Conservation (phyloP, 495 filamentous ascomycete genomes). For the Penicillium cinerascens region DNA sequence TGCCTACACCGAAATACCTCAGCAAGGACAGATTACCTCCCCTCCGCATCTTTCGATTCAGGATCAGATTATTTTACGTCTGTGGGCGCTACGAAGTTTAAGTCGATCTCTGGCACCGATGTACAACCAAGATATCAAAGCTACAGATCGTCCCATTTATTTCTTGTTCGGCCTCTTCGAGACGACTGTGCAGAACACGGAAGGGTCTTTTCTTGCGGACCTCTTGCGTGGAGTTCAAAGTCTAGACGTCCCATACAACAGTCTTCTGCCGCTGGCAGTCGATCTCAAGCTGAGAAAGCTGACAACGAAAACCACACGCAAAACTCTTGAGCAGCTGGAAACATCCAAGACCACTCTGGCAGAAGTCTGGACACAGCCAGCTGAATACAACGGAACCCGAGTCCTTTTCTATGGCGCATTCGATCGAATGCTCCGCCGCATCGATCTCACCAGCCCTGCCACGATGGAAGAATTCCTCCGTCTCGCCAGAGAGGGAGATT, state of each 20-base stretch:
- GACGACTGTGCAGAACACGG: not conserved
- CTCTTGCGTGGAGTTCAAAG: constrained; percentile 31
- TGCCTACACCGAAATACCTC: not conserved
- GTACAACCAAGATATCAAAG: constrained; percentile 15
- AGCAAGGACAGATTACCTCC: not conserved
- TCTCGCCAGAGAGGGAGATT: constrained; percentile 32
- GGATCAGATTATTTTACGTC: constrained; percentile 32
- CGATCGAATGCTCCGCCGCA: constrained; percentile 29
- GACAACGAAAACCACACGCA: constrained; percentile 23
- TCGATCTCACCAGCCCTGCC: constrained; percentile 33
- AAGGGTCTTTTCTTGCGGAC: constrained; percentile 27
- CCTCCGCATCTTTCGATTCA: constrained; percentile 9
- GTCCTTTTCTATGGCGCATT: constrained; percentile 25
- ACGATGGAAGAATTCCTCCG: constrained; percentile 29
- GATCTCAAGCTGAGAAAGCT: constrained; percentile 24
- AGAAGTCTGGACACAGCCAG: constrained; percentile 28
- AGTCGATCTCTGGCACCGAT: constrained; percentile 21
- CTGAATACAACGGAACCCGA: constrained; percentile 25
- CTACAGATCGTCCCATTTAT: constrained; percentile 25
- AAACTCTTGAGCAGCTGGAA: constrained; percentile 31
- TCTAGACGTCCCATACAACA: constrained; percentile 33
- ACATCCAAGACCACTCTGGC: constrained; percentile 24
- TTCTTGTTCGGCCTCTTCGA: constrained; percentile 34
- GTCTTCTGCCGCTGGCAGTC: constrained; percentile 27
- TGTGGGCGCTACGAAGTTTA: constrained; percentile 38